Conservation (phyloP, 164 flowering plant genomes). For the Umbellularia californica region DNA sequence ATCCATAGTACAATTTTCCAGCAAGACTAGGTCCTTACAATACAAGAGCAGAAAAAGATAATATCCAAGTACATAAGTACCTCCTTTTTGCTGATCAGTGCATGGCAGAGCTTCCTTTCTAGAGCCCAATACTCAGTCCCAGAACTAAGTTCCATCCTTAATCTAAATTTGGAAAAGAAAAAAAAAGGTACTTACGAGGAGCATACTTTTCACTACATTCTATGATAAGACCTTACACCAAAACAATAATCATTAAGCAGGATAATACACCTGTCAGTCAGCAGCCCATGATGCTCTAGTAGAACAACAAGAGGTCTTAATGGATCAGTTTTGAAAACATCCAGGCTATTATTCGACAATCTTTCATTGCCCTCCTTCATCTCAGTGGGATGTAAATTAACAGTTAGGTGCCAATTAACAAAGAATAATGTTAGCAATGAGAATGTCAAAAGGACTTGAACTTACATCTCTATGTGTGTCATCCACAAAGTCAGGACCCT, state of each 20-base stretch:
- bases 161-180: conserved; percentile 32
- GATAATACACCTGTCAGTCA: conserved; percentile 54
- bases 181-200: conserved; percentile 1
- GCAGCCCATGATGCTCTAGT: conserved; percentile 51
- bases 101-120: conserved; percentile 79
- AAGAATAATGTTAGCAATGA: conserved; percentile 2
- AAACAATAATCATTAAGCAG: background rate
- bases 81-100: conserved; percentile 40
- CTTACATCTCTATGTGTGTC: conserved; percentile 15
- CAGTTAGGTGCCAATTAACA: background rate
- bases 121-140: conserved; percentile 90
- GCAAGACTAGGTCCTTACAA: no score
- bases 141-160: conserved; percentile 51
- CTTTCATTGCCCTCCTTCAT: conserved; percentile 30
- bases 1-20: no score
- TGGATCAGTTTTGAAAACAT: conserved; percentile 42
- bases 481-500: conserved; percentile 11
- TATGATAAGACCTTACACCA: background rate
- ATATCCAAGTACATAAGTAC: conserved; percentile 22
- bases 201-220: background rate
- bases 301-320: conserved; percentile 47
- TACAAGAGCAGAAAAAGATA: conserved; percentile 3
- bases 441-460: background rate
- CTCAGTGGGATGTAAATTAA: conserved; percentile 9
- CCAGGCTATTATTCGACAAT: conserved; percentile 9